Conservation (phyloP, 257 asterid species). For the Handroanthus guayacan region DNA sequence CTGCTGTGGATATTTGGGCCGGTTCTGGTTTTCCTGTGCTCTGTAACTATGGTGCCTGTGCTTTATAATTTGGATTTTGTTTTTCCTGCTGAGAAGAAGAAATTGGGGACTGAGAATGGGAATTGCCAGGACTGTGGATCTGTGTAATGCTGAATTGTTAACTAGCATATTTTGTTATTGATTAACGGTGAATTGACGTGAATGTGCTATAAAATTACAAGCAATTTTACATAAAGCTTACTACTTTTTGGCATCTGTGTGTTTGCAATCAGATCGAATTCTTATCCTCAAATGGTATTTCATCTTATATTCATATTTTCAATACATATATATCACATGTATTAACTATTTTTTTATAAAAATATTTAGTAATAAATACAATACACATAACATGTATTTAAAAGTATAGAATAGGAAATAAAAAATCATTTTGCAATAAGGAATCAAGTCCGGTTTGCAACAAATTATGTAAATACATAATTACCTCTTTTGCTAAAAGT, state of each 20-base stretch:
- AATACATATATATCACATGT: too few relatives aligned
- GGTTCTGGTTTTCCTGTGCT: conserved; percentile 73
- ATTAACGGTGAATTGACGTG: neutral
- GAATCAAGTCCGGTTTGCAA: too few relatives aligned
- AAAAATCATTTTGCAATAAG: too few relatives aligned
- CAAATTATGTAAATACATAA: too few relatives aligned
- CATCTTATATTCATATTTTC: too few relatives aligned
- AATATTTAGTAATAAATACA: too few relatives aligned
- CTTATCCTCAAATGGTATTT: too few relatives aligned
- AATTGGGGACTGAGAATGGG: conserved; percentile 31
- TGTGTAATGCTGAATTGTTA: neutral
- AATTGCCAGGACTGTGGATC: conserved; percentile 24
- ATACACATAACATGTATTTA: too few relatives aligned
- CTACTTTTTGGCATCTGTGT: neutral
- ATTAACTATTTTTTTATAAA: too few relatives aligned
- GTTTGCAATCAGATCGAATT: too few relatives aligned
- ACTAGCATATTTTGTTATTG: neutral
- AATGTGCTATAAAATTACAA: neutral
- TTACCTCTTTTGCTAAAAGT: too few relatives aligned
- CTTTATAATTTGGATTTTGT: conserved; percentile 80
- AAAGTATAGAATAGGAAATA: too few relatives aligned
- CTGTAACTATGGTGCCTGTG: conserved; percentile 69
- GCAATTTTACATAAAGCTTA: neutral
- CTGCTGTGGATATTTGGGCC: conserved; percentile 95
- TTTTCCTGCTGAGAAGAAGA: conserved; percentile 42